Evolutionary conservation across 306 rosid species (phyloP).

Genomic region (Pterocarpus santalinus): DNA sequence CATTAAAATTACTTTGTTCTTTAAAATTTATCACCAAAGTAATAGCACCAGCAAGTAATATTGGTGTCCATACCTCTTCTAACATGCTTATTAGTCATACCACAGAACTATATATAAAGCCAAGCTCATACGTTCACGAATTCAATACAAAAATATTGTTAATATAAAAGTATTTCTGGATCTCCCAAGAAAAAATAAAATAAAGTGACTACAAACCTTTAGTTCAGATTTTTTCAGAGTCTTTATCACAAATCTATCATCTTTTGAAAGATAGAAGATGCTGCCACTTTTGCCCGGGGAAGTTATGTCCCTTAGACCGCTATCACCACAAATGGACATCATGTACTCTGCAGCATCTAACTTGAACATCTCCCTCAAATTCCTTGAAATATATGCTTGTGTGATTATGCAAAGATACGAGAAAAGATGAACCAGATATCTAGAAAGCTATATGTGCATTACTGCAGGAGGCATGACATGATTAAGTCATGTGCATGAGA

Average conservation of each 20-base stretch:
- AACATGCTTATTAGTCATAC: background rate
- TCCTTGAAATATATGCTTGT: conserved; percentile 62
- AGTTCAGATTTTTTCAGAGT: conserved; percentile 78
- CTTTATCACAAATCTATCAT: conserved; percentile 90
- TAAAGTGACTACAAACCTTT: conserved; percentile 67
- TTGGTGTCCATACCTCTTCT: no score
- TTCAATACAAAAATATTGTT: background rate
- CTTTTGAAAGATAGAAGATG: conserved; percentile 89
- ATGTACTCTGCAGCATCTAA: conserved; percentile 95
- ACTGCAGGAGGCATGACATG: conserved; percentile 5
- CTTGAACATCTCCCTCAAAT: conserved; percentile 94
- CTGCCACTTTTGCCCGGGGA: conserved; percentile 98
- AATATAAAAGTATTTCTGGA: no score
- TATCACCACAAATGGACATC: conserved; percentile 95
- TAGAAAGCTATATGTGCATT: background rate
- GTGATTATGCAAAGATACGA: background rate
- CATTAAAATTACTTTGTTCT: background rate
- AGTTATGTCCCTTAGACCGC: conserved; percentile 82
- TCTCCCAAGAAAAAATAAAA: background rate
- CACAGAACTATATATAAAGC: background rate
- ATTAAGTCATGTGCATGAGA: background rate
- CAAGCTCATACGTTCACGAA: background rate
- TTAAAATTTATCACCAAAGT: background rate
- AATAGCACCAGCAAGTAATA: no score
- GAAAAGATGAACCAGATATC: background rate